Evolutionary conservation across 2,329 filamentous ascomycete species (phyloP), one percentile per base, ranked within the genome.

Genomic region (Trichoderma sp.): DNA sequence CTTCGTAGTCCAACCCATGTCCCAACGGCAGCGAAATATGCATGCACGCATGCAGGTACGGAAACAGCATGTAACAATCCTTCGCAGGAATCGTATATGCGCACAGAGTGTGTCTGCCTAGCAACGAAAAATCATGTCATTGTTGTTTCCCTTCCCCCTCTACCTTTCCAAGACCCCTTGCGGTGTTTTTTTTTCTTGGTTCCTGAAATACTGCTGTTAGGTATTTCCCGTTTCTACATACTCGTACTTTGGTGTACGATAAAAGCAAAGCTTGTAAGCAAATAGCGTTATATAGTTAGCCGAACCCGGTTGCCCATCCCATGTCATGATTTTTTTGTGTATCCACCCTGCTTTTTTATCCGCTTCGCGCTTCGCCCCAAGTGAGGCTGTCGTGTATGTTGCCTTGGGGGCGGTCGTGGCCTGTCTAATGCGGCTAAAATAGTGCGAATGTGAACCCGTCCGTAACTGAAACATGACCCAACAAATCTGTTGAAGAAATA

Each of bases 51-150:
- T 63, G 68, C 68, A 71, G 59, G 68, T 50, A 63, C 59, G 31
- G n/a, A 35, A 29, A 50, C 38, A 63, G 9, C 68, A 71, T 71
- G 68, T 50, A 71, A 50, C 35, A 63, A 71, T 71, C 68, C 68
- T 63, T 71, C 38, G 24, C 38, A 63, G 33, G 59, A 45, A 63
- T 29, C 59, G 35, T 56, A 29, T 29, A 29, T 16, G 5, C 31
- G 6, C 50, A 69, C 50, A 69, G 11, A 56, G 2, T 3, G 18
- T 3, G 18, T 31, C 29, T 56, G n/a, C 12, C n/a, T 45, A 45
- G 38, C 38, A 65, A 29, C 14, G 29, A 45, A 62, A 14, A 45
- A 71, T 71, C 53, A 71, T 62, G 53, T n/a, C 31, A 62, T 63
- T 62, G 27, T n/a, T 9, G 18, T 21, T 11, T 63, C 18, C 29